Evolutionary conservation across 2,329 filamentous ascomycete genomes (phyloP).

Genomic region (Cladosporium sp.): DNA sequence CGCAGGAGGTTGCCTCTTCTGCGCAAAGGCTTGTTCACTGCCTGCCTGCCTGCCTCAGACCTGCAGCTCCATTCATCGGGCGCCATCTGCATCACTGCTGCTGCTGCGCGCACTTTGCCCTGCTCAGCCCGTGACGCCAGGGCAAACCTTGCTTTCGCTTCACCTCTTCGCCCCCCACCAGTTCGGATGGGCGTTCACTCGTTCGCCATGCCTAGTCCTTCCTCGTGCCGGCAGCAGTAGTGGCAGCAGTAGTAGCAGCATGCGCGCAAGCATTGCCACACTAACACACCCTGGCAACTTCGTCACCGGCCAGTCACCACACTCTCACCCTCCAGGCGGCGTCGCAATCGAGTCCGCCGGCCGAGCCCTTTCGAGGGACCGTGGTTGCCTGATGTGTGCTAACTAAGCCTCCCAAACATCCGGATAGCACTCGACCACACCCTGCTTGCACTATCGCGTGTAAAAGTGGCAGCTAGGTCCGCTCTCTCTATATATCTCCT

Average conservation of each 20-base stretch:
- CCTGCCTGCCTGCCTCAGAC: not conserved
- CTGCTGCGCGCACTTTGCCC: not conserved
- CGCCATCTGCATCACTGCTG: not conserved
- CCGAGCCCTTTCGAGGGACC: conserved; percentile 10
- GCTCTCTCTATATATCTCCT: conserved; percentile 9
- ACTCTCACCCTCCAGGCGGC: conserved; percentile 9
- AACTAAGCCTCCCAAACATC: conserved; percentile 15
- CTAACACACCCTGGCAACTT: not conserved
- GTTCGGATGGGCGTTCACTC: not conserved
- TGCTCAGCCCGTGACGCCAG: conserved; percentile 11
- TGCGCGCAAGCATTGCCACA: conserved; percentile 11
- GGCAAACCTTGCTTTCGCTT: conserved; percentile 7
- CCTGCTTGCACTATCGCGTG: not conserved
- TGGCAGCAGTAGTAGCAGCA: not conserved
- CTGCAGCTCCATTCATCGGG: not conserved
- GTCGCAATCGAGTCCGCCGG: conserved; percentile 18
- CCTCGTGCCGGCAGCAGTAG: conserved; percentile 8
- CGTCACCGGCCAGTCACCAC: conserved; percentile 6
- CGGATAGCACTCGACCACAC: not conserved
- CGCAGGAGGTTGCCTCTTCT: not conserved
- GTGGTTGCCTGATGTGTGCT: conserved; percentile 6
- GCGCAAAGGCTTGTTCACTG: not conserved
- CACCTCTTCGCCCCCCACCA: conserved; percentile 5
- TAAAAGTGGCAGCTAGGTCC: conserved; percentile 7
- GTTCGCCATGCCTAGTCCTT: not conserved